phyloP scores from a whole-genome alignment of 2,329 filamentous ascomycete genomes.

The Penicillium sp. region DNA sequence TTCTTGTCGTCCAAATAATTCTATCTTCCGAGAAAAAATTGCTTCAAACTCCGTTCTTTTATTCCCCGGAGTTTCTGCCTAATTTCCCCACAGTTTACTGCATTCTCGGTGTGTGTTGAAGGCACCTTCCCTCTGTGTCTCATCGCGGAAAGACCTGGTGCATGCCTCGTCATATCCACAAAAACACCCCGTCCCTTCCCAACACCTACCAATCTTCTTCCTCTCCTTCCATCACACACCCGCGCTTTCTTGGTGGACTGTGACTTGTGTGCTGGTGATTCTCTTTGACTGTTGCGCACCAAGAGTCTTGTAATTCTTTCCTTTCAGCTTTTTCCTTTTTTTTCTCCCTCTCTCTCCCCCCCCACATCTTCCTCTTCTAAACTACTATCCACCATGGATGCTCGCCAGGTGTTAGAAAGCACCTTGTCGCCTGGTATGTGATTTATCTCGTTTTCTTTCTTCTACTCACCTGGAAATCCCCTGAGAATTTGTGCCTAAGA shows the following conservation, averaged over 20 bases:
- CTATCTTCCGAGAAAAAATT: constrained; percentile 17
- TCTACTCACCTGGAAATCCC: background rate
- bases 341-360: constrained; percentile 14
- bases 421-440: constrained; percentile 88
- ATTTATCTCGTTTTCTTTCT: background rate
- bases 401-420: constrained; percentile 96
- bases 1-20: constrained; percentile 15
- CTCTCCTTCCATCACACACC: constrained; percentile 23
- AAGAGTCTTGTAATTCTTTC: constrained; percentile 19
- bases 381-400: constrained; percentile 71
- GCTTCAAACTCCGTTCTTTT: constrained; percentile 2
- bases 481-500: background rate
- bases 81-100: constrained; percentile 8
- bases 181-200: constrained; percentile 35
- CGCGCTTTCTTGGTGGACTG: constrained; percentile 22
- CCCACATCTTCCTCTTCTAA: constrained; percentile 22
- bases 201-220: constrained; percentile 17
- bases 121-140: constrained; percentile 32
- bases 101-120: constrained; percentile 23
- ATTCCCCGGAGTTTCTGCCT: constrained; percentile 5
- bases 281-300: constrained; percentile 13
- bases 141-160: constrained; percentile 32
- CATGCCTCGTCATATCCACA: constrained; percentile 44
- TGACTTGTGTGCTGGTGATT: constrained; percentile 15
- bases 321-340: constrained; percentile 22